phyloP scores from a whole-genome alignment of 2,329 filamentous ascomycete genomes.

The Xylariaceae sp. region DNA sequence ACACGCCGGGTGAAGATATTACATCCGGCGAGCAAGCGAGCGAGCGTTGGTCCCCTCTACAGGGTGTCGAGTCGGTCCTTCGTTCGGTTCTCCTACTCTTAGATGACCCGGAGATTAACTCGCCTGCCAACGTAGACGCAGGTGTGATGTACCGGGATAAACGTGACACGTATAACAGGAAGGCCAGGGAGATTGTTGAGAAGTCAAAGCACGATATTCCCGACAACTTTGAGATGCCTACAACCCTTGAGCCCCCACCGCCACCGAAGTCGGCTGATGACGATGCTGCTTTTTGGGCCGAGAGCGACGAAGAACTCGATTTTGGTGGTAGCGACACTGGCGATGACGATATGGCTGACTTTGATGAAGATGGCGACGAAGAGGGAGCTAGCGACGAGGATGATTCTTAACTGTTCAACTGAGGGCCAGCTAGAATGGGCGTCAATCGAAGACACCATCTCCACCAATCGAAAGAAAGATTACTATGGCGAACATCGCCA shows the following conservation, averaged over 20 bases:
- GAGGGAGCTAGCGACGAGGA: constrained; percentile 63
- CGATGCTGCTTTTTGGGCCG: constrained; percentile 83
- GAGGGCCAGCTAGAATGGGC: not conserved
- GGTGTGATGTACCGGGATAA: constrained; percentile 82
- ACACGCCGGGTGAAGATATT: constrained; percentile 87
- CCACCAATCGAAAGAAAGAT: not conserved
- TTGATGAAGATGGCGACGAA: constrained; percentile 57
- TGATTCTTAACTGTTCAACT: constrained; percentile 44
- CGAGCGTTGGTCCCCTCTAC: constrained; percentile 93
- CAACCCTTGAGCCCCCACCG: constrained; percentile 66
- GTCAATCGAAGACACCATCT: not conserved
- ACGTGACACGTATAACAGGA: constrained; percentile 70
- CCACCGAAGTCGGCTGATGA: constrained; percentile 68
- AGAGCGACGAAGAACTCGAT: constrained; percentile 76
- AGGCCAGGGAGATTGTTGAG: constrained; percentile 73
- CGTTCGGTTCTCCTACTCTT: constrained; percentile 90
- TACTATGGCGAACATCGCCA: not conserved
- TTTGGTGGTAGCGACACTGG: constrained; percentile 76
- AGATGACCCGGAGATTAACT: constrained; percentile 91
- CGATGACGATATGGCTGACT: constrained; percentile 65
- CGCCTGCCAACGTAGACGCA: constrained; percentile 93
- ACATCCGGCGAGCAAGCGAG: constrained; percentile 89
- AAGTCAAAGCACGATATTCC: constrained; percentile 81
- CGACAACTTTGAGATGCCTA: constrained; percentile 80
- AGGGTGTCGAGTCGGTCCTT: constrained; percentile 92